phyloP scores from a whole-genome alignment of 768 basidiomycete species.

The Suillus subalutaceus region DNA sequence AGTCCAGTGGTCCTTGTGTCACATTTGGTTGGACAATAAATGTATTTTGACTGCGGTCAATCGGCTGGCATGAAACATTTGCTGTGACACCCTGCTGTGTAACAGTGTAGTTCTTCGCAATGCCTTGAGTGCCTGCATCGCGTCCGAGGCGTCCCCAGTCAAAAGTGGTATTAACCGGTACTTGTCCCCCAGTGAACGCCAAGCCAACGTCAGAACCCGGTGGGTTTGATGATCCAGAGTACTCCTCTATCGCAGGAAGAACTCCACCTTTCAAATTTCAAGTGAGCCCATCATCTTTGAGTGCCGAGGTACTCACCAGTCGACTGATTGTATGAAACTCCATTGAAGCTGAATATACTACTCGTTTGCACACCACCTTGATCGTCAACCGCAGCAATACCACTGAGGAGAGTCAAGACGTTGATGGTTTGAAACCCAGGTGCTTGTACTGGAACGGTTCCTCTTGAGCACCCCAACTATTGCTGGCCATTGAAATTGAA shows the following conservation, averaged over 20 bases:
- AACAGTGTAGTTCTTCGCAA: conserved; percentile 9
- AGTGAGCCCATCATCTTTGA: background rate
- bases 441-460: background rate
- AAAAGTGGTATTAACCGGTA: background rate
- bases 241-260: conserved; percentile 1
- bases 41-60: background rate
- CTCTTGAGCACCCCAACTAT: background rate
- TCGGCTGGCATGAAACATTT: conserved; percentile 9
- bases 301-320: background rate
- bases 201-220: background rate
- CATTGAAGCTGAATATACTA: conserved; percentile 2
- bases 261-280: background rate
- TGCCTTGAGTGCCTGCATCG: conserved; percentile 1
- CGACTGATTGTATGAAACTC: conserved; percentile 5
- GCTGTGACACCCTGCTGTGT: conserved; percentile 18
- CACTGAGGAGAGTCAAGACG: conserved; percentile 1
- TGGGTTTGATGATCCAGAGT: background rate
- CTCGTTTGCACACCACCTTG: background rate
- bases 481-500: background rate
- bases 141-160: background rate
- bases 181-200: background rate
- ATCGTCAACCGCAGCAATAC: background rate
- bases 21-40: rapidly evolving
- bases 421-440: background rate
- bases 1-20: too few relatives aligned